Evolutionary conservation across 176 grass and related monocot genomes (phyloP), one percentile per base, ranked within the genome.

Genomic region (Urochloa ruziziensis): DNA sequence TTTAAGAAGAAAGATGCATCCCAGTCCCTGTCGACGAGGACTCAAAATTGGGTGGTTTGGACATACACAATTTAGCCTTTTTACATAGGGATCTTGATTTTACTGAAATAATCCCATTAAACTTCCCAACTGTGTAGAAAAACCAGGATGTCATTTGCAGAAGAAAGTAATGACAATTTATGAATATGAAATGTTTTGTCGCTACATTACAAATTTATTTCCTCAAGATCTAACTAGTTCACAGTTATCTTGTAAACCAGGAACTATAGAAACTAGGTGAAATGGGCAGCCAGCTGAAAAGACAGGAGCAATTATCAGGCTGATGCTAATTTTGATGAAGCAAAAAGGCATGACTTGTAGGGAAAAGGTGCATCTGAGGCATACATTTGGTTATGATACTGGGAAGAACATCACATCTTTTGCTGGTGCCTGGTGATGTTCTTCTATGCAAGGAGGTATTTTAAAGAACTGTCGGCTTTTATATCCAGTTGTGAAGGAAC

Each of bases 191-290:
- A 44, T 37, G 34, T 54, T 72, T 17, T 24, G 2, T 53, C 46
- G 9, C 3, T 51, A 24, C 1, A 48, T 35, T 51, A 52, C 2
- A 37, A 13, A 19, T 74, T 35, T 57, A 12, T 40, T 19, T 68
- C 5, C 23, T 54, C 23, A 56, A 37, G 15, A 56, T 80, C 32
- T 80, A 37, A 81, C 23, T 84, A 30, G 35, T 42, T 68, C 16
- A 68, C 6, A 53, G 70, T 29, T 70, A 13, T 62, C 34, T 85
- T 85, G 39, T 34, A 23, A 65, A 62, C 43, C 78, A 89, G 71
- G 71, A 48, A 54, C 71, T 9, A 33, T 21, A 83, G 42, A 40
- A 52, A 76, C 56, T 62, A 1, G 16, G 27, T 49, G 7, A 53
- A 21, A 40, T 75, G 30, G 5, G 42, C 7, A 53, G 0, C 5